These are phyloP conservation scores for Aspergillus luchuensis DNA, from an alignment of 2,329 filamentous ascomycete genomes.

Conservation along the genomic window DNA sequence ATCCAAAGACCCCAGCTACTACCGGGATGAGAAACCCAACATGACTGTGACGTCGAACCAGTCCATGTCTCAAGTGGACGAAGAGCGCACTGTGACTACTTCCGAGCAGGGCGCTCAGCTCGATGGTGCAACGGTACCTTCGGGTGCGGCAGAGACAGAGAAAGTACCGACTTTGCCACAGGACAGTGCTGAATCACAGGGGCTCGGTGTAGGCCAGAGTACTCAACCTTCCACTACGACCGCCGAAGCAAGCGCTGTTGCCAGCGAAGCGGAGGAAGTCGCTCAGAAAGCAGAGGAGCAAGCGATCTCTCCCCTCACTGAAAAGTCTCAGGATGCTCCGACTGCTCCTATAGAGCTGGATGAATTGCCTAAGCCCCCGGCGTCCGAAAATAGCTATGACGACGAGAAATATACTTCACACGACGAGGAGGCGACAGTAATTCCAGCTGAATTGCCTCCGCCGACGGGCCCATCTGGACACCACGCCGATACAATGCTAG, in stretches of 20 bases:
- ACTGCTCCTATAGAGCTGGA: slow-evolving; percentile 50
- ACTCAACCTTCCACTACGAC: slow-evolving; percentile 13
- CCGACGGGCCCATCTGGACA: slow-evolving; percentile 49
- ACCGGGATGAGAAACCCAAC: slow-evolving; percentile 42
- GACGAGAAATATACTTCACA: slow-evolving; percentile 50
- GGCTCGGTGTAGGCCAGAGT: slow-evolving; percentile 4
- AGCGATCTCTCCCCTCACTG: slow-evolving; percentile 1
- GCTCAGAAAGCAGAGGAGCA: slow-evolving; percentile 25
- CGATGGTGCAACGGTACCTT: slow-evolving; percentile 29
- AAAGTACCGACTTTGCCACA: slow-evolving; percentile 18
- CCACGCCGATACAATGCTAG: slow-evolving; percentile 33
- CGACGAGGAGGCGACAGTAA: slow-evolving; percentile 45
- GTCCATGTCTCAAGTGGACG: slow-evolving; percentile 28
- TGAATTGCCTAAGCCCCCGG: slow-evolving; percentile 55
- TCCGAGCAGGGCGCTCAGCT: slow-evolving; percentile 42
- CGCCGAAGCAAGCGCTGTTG: slow-evolving; percentile 11
- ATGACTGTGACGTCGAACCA: slow-evolving; percentile 34
- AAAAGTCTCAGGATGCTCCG: slow-evolving; percentile 23
- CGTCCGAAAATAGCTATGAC: slow-evolving; percentile 45
- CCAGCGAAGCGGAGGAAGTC: slow-evolving; percentile 24
- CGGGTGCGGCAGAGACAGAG: slow-evolving; percentile 18
- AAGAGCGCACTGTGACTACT: slow-evolving; percentile 37
- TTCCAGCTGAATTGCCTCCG: slow-evolving; percentile 52
- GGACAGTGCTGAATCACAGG: slow-evolving; percentile 19
- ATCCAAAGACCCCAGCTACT: slow-evolving; percentile 39